Evolutionary conservation across 768 basidiomycete genomes (phyloP).

Genomic region (Xerocomellus intermedius): DNA sequence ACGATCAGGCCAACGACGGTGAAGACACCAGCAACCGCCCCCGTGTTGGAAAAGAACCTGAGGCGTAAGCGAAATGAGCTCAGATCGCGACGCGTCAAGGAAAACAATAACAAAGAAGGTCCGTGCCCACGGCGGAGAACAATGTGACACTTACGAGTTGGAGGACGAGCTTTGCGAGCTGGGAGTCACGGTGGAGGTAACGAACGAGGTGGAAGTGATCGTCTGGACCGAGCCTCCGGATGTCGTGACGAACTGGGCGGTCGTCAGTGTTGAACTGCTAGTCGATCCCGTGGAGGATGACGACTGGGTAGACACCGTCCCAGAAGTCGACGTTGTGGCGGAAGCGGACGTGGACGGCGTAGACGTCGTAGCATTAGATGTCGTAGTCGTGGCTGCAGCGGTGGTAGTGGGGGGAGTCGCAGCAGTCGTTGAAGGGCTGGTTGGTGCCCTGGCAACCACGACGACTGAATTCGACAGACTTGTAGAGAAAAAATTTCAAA

Average conservation of each 20-base stretch:
- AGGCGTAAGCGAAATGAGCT: background rate
- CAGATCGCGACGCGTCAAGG: background rate
- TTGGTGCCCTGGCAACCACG: background rate
- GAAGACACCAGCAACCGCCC: slow-evolving; percentile 72
- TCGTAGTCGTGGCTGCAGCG: slow-evolving; percentile 4
- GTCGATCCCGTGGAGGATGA: background rate
- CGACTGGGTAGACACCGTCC: background rate
- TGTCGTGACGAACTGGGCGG: slow-evolving; percentile 6
- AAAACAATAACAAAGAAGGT: background rate
- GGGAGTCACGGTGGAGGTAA: background rate
- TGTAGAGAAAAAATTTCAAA: background rate
- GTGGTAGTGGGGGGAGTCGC: background rate
- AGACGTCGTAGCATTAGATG: background rate
- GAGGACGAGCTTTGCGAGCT: slow-evolving; percentile 1
- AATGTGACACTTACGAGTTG: slow-evolving; percentile 25
- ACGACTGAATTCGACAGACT: background rate
- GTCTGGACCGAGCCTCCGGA: slow-evolving; percentile 3
- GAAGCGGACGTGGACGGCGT: background rate
- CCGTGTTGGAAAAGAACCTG: slow-evolving; percentile 72
- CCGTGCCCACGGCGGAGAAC: background rate
- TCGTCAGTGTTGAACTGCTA: background rate
- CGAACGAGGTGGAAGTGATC: slow-evolving; percentile 8
- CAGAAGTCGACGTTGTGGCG: background rate
- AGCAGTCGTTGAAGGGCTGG: background rate
- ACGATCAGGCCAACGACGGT: slow-evolving; percentile 65